Base-by-base conservation (phyloP, 2,329 filamentous ascomycete species). In the Verticillium alfalfae region DNA sequence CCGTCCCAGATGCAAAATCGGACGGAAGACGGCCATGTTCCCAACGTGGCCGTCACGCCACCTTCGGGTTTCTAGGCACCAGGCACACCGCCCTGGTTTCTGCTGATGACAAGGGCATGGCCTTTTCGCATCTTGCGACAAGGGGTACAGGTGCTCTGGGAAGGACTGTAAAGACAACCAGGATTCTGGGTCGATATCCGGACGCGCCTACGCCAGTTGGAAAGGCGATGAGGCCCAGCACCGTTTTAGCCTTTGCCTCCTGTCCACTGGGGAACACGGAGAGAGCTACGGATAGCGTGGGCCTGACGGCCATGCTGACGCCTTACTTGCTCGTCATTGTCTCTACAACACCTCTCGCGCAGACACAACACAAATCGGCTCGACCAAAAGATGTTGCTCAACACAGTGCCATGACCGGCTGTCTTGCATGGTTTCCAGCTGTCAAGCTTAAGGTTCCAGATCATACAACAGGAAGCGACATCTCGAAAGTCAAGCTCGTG, bases 321-420 rank as follows among this genome's bases (percentile, higher is more conserved):
- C 95, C 95, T 0, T 98, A 99, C 74, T 80, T 99, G 5, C 81
- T 99, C 45, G 95, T 99, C 41, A 93, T 99, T 68, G 95, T 99
- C 13, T 99, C 96, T 0, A 99, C 95, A 0, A 99, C 94, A 0
- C 95, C 95, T 0, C 84, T 98, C 39, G 95, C 96, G 4, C 93
- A 97, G 73, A 99, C 95, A 1, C 95, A 99, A 71, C 91, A 97
- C 75, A 99, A 99, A 76, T 88, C 92, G 22, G 87, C 92, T 2
- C 84, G 95, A 34, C 94, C 95, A 4, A 98, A 96, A 71, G 94
- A 98, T 66, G 87, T 98, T 10, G 88, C 88, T 34, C 91, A 92
- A 1, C 94, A 99, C 72, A 92, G 93, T 70, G 88, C 94, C 18
- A 88, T 99, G 84, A 97, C 91, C 58, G 96, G 94, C 2, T 97